Evolutionary conservation across 768 basidiomycete species (phyloP).

Genomic region (Suillus discolor): DNA sequence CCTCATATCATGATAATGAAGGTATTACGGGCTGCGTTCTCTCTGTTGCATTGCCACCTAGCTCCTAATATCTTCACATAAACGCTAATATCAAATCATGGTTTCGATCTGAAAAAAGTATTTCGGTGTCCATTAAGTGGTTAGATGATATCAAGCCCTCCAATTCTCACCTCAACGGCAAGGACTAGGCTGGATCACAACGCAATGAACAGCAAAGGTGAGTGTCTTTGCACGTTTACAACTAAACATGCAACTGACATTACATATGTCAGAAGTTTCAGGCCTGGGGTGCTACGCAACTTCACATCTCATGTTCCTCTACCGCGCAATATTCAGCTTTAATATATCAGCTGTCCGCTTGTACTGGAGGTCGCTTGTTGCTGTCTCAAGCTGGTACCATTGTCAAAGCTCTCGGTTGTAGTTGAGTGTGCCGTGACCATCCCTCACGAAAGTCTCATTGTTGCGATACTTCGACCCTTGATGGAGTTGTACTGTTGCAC

Average conservation of each 20-base stretch:
- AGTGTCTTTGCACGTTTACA: not conserved
- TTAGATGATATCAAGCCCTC: too few relatives aligned
- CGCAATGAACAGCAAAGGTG: not conserved
- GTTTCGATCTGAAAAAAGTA: not conserved
- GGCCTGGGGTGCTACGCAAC: not conserved
- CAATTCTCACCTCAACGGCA: not conserved
- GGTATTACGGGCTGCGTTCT: not conserved
- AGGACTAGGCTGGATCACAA: not conserved
- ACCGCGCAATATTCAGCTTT: not conserved
- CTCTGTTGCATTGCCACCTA: not conserved
- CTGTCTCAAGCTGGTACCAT: too few relatives aligned
- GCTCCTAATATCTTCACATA: not conserved
- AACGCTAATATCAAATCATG: not conserved
- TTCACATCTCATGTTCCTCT: not conserved
- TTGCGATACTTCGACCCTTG: not conserved
- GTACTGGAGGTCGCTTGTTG: not conserved
- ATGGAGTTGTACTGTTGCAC: too few relatives aligned
- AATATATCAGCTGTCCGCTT: not conserved
- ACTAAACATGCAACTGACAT: not conserved
- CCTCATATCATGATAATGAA: not conserved
- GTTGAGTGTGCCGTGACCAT: not conserved
- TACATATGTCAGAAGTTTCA: not conserved
- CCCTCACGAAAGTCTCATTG: not conserved
- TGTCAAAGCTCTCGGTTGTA: too few relatives aligned
- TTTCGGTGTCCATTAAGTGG: not conserved